Conservation (phyloP, 1,139 yeast genomes). For the Blastobotrys buckinghamii region DNA sequence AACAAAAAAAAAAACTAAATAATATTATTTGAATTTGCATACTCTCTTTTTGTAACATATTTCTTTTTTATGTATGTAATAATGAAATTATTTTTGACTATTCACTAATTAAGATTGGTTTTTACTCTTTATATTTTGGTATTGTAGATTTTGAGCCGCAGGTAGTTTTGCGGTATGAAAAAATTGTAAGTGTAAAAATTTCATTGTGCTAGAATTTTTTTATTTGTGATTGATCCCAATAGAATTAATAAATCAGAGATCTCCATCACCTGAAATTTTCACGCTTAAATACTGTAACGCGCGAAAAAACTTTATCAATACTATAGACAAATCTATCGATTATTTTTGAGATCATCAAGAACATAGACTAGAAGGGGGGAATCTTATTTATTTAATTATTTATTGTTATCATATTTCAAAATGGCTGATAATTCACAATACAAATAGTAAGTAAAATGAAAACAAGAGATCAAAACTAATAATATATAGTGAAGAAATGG, state of each 20-base stretch:
- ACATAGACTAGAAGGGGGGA: too few species aligned
- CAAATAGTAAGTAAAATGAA: constrained; percentile 13
- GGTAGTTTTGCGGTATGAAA: too few species aligned
- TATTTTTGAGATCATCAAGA: too few species aligned
- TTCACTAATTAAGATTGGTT: not conserved
- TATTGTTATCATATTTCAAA: not conserved
- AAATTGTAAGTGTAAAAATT: too few species aligned
- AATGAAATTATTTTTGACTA: not conserved
- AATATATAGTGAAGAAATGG: constrained; percentile 39
- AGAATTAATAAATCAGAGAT: too few species aligned
- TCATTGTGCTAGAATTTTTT: too few species aligned
- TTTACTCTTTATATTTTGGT: not conserved
- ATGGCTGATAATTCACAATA: constrained; percentile 15
- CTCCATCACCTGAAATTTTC: too few species aligned
- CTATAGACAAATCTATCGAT: too few species aligned
- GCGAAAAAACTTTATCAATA: too few species aligned
- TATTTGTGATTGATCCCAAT: too few species aligned
- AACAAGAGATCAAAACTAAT: not conserved
- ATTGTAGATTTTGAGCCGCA: not conserved
- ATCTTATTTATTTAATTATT: not conserved
- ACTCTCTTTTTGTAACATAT: not conserved
- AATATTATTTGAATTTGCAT: not conserved
- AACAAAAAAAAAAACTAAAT: not conserved
- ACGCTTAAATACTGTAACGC: too few species aligned
- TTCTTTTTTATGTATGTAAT: not conserved